These are phyloP conservation scores for Apiotrichum veenhuisii DNA, from an alignment of 1,284 basidiomycete species.

Conservation along the genomic window DNA sequence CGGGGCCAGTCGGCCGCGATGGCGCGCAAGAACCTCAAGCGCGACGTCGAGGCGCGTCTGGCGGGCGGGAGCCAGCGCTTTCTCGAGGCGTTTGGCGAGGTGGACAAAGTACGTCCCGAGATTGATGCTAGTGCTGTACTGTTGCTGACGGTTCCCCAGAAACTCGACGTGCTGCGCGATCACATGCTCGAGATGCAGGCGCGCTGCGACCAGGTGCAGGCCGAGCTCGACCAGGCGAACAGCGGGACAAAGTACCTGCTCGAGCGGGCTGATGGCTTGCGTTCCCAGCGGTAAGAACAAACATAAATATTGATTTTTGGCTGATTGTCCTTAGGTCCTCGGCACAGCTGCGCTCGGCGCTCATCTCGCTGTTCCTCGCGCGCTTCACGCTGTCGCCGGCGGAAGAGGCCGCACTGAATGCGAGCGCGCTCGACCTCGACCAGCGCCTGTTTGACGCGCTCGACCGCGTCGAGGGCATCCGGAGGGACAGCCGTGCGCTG, in stretches of 20 bases:
- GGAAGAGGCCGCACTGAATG: conserved; percentile 70
- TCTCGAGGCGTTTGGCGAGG: conserved; percentile 73
- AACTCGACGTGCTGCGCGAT: conserved; percentile 68
- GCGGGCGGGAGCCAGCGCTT: conserved; percentile 76
- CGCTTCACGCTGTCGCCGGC: conserved; percentile 76
- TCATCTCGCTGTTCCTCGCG: conserved; percentile 73
- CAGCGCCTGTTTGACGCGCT: conserved; percentile 74
- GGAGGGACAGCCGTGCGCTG: conserved; percentile 77
- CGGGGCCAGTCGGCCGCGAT: conserved; percentile 52
- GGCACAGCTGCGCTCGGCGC: conserved; percentile 58
- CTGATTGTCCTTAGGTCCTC: conserved; percentile 54
- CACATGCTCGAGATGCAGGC: conserved; percentile 72
- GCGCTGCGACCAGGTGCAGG: conserved; percentile 78
- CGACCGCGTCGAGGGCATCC: conserved; percentile 77
- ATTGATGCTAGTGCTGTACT: not conserved
- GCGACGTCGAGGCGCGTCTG: conserved; percentile 77
- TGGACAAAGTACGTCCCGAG: conserved; percentile 66
- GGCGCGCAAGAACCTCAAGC: conserved; percentile 71
- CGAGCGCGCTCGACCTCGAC: conserved; percentile 71
- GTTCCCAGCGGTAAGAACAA: conserved; percentile 65
- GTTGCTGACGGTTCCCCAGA: conserved; percentile 54
- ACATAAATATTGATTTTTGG: not conserved
- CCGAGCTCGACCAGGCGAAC: conserved; percentile 69
- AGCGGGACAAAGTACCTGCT: conserved; percentile 76
- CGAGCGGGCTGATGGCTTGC: conserved; percentile 76